Percentiles rank a stretch among this genome's conserved stretches.
Evolutionary conservation across 2,329 filamentous ascomycete species (phyloP).

Genomic region (Teratosphaeria zuluensis): DNA sequence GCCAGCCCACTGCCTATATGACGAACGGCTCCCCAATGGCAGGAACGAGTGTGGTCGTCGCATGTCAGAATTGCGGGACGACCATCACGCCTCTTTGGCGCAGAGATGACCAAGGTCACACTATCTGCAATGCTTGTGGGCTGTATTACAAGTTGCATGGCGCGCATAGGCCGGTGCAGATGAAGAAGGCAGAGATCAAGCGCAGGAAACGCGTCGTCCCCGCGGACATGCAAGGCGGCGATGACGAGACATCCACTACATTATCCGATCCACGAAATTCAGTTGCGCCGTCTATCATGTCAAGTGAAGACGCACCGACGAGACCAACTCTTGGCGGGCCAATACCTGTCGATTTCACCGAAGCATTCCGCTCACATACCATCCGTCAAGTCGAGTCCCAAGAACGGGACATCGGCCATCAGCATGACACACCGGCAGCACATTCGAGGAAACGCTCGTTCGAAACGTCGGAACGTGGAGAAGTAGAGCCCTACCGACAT

Average conservation of each 20-base stretch:
- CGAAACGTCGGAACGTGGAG: slow-evolving; percentile 33
- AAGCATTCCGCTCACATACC: slow-evolving; percentile 15
- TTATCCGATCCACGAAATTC: slow-evolving; percentile 24
- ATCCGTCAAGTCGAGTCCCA: not conserved
- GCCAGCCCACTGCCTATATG: slow-evolving; percentile 3
- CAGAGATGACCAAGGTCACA: slow-evolving; percentile 85
- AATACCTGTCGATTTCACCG: slow-evolving; percentile 29
- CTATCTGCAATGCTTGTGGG: slow-evolving; percentile 96
- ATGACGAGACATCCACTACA: slow-evolving; percentile 23
- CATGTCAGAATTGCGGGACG: slow-evolving; percentile 93
- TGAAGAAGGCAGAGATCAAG: slow-evolving; percentile 98
- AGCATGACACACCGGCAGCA: slow-evolving; percentile 6
- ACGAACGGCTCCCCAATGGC: slow-evolving; percentile 10
- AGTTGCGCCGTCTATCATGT: slow-evolving; percentile 43
- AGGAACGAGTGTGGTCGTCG: slow-evolving; percentile 58
- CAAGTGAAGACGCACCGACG: slow-evolving; percentile 8
- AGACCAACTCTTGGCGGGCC: slow-evolving; percentile 10
- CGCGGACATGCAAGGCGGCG: slow-evolving; percentile 39
- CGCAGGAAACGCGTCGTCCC: slow-evolving; percentile 89
- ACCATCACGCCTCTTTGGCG: slow-evolving; percentile 96
- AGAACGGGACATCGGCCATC: not conserved
- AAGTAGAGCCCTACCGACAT: slow-evolving; percentile 10
- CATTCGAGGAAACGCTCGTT: slow-evolving; percentile 54
- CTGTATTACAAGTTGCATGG: slow-evolving; percentile 95
- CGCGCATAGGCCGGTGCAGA: slow-evolving; percentile 84